Percentiles rank a stretch among this genome's conserved stretches.
These are phyloP conservation scores for Sergeia podlipaevii DNA, from an alignment of 208 protist species.

Conservation along the genomic window DNA sequence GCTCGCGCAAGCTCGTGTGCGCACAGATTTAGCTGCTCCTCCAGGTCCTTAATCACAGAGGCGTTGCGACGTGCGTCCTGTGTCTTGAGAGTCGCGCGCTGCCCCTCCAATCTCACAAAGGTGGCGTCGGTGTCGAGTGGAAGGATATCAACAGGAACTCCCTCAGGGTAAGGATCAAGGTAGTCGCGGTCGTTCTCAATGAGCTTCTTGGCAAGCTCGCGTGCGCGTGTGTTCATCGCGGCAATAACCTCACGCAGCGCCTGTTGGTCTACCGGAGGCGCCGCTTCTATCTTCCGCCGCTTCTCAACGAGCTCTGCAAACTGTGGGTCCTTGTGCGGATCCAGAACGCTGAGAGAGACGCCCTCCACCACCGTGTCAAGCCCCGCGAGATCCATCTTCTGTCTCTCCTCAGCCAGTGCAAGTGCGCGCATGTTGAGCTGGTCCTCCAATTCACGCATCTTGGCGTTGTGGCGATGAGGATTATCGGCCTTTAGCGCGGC, in stretches of 20 bases:
- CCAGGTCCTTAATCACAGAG: slow-evolving; percentile 31
- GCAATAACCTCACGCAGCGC: slow-evolving; percentile 24
- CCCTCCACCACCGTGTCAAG: slow-evolving; percentile 40
- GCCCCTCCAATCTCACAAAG: slow-evolving; percentile 55
- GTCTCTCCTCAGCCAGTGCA: slow-evolving; percentile 42
- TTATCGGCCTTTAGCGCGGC: slow-evolving; percentile 39
- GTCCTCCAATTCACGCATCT: slow-evolving; percentile 39
- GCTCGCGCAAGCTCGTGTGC: slow-evolving; percentile 37
- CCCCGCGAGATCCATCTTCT: slow-evolving; percentile 43
- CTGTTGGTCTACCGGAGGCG: slow-evolving; percentile 19
- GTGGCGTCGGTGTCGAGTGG: slow-evolving; percentile 52
- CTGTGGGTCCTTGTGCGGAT: slow-evolving; percentile 26
- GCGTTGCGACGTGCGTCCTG: slow-evolving; percentile 24
- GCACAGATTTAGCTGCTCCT: slow-evolving; percentile 47
- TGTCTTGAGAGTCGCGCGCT: slow-evolving; percentile 50
- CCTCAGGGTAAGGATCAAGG: slow-evolving; percentile 52
- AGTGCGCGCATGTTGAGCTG: slow-evolving; percentile 34
- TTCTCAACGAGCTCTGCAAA: slow-evolving; percentile 27
- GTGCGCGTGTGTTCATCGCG: slow-evolving; percentile 52
- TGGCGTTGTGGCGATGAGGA: slow-evolving; percentile 13
- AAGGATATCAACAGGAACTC: slow-evolving; percentile 50
- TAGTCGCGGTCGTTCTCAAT: slow-evolving; percentile 46
- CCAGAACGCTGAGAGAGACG: no score
- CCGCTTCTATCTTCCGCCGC: slow-evolving; percentile 27
- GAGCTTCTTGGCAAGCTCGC: slow-evolving; percentile 42